Conservation (phyloP, 2,329 filamentous ascomycete genomes). For the Aspergillus costaricaensis region DNA sequence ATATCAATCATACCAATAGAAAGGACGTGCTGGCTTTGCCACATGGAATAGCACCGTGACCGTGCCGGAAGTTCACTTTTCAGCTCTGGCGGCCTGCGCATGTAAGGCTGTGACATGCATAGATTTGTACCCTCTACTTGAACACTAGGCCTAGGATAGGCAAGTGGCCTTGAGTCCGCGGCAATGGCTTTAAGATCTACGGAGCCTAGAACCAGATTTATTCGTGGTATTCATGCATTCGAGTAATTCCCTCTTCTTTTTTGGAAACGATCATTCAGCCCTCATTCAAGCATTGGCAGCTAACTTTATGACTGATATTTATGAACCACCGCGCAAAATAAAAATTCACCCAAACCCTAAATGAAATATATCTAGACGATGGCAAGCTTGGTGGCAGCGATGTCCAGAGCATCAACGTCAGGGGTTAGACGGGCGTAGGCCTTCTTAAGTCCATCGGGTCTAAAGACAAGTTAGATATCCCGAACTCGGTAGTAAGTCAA, state of each 20-base stretch:
- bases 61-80: too few species aligned
- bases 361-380: constrained; percentile 73
- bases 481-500: not conserved
- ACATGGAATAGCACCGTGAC: not conserved
- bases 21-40: not conserved
- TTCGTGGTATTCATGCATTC: constrained; percentile 25
- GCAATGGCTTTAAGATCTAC: constrained; percentile 8
- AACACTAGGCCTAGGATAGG: not conserved
- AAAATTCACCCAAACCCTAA: constrained; percentile 50
- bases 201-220: constrained; percentile 16
- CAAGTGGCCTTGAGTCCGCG: not conserved
- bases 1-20: not conserved
- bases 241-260: constrained; percentile 37
- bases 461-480: constrained; percentile 36
- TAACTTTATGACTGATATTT: constrained; percentile 39
- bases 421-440: constrained; percentile 92
- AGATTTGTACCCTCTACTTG: not conserved
- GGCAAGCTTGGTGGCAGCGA: constrained; percentile 97
- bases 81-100: too few species aligned
- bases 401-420: constrained; percentile 97
- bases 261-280: constrained; percentile 39
- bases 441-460: constrained; percentile 98
- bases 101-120: too few species aligned
- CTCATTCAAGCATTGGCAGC: constrained; percentile 33
- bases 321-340: constrained; percentile 45